These are phyloP conservation scores for Vachellia collinsii DNA, from an alignment of 306 rosid species.

Conservation along the genomic window DNA sequence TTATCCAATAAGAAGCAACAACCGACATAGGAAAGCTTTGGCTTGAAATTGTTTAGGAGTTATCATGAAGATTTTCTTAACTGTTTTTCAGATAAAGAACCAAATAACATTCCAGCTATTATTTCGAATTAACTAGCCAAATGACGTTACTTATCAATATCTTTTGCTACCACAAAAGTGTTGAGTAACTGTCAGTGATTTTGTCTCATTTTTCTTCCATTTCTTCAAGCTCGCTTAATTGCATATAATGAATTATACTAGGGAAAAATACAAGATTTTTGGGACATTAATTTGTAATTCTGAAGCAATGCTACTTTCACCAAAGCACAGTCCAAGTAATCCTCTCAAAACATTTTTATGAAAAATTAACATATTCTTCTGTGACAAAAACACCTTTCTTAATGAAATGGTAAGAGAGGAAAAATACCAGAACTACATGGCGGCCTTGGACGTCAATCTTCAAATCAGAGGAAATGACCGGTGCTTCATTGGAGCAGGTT, in stretches of 20 bases:
- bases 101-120: background rate
- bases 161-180: background rate
- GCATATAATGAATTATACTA: background rate
- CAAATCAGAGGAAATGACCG: slow-evolving; percentile 63
- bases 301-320: background rate
- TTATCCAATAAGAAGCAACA: background rate
- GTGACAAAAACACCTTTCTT: background rate
- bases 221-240: background rate
- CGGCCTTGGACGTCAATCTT: slow-evolving; percentile 63
- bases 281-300: background rate
- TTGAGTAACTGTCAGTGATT: background rate
- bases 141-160: background rate
- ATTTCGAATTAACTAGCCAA: background rate
- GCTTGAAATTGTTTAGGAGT: background rate
- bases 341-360: background rate
- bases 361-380: no score
- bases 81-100: background rate
- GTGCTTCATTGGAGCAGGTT: slow-evolving; percentile 59
- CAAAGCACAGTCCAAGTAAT: background rate
- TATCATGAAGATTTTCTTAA: background rate
- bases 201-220: background rate
- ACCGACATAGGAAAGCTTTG: background rate
- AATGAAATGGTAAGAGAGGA: background rate
- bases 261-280: background rate
- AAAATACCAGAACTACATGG: slow-evolving; percentile 76